These are phyloP conservation scores for Alternaria solani DNA, from an alignment of 2,329 filamentous ascomycete genomes.

Conservation along the genomic window DNA sequence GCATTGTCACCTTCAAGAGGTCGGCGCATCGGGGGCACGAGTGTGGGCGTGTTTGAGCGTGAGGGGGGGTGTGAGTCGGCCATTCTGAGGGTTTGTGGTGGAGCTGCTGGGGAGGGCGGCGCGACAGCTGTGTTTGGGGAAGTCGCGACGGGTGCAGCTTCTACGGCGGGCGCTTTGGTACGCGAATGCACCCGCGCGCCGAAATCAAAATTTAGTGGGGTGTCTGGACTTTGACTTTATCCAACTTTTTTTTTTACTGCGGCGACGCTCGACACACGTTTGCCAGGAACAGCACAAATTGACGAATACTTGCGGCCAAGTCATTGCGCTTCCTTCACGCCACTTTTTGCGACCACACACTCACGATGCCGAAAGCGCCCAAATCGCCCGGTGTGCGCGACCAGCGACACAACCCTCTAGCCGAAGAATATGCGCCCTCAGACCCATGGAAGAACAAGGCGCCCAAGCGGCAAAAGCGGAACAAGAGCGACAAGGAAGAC, in stretches of 20 bases:
- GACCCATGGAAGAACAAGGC: constrained; percentile 74
- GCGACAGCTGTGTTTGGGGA: constrained; percentile 12
- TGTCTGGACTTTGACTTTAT: constrained; percentile 7
- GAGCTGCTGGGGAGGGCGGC: constrained; percentile 9
- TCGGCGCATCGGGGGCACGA: constrained; percentile 66
- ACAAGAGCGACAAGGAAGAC: constrained; percentile 60
- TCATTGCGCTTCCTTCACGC: no score
- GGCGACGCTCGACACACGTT: not conserved
- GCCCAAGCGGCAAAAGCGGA: constrained; percentile 69
- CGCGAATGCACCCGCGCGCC: constrained; percentile 8
- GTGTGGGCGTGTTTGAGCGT: constrained; percentile 48
- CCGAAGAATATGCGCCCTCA: constrained; percentile 82
- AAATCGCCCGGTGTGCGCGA: constrained; percentile 63
- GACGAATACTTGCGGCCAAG: not conserved
- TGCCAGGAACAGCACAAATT: not conserved
- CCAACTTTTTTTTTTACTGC: constrained; percentile 16
- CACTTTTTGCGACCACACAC: not conserved
- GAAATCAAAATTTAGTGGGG: constrained; percentile 23
- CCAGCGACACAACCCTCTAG: constrained; percentile 87
- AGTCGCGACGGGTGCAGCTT: constrained; percentile 16
- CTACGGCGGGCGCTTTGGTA: constrained; percentile 23
- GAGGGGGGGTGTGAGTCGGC: constrained; percentile 46
- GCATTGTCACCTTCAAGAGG: constrained; percentile 73
- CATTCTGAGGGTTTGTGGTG: constrained; percentile 34
- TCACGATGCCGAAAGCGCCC: constrained; percentile 79